Percentiles rank a stretch among this genome's conserved stretches.
phyloP scores from a whole-genome alignment of 2,329 filamentous ascomycete species.

The Tetracladium maxilliforme region DNA sequence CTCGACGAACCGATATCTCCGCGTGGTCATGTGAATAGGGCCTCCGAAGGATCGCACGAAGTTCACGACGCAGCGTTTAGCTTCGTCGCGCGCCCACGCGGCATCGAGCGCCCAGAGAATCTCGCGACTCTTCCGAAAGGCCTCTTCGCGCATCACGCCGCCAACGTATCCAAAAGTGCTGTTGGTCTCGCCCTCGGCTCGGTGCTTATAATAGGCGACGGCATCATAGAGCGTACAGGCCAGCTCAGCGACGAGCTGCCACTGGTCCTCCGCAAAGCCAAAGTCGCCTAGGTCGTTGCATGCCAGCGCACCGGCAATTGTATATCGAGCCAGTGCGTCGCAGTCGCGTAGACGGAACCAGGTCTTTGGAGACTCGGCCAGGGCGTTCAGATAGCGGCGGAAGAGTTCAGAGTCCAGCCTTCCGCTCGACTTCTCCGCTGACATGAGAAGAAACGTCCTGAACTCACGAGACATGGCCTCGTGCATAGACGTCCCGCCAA shows the following conservation, averaged over 20 bases:
- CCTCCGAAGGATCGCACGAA: slow-evolving; percentile 16
- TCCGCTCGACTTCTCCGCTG: no score
- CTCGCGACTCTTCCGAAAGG: slow-evolving; percentile 12
- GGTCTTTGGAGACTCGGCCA: no score
- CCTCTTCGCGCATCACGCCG: slow-evolving; percentile 4
- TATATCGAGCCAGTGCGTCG: slow-evolving; percentile 16
- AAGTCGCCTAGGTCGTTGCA: slow-evolving; percentile 15
- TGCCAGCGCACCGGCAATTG: slow-evolving; percentile 14
- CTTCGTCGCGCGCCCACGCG: slow-evolving; percentile 5
- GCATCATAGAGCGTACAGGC: slow-evolving; percentile 12
- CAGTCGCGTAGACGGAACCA: slow-evolving; percentile 18
- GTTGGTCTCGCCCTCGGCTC: slow-evolving; percentile 12
- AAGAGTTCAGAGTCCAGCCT: no score
- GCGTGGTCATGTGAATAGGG: slow-evolving; percentile 17
- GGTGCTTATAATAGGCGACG: slow-evolving; percentile 12
- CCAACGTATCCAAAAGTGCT: slow-evolving; percentile 12
- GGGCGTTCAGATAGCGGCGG: no score
- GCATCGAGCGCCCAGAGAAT: slow-evolving; percentile 17
- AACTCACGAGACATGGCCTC: no score
- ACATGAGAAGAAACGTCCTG: no score
- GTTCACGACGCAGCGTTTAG: slow-evolving; percentile 6
- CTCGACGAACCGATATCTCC: slow-evolving; percentile 18
- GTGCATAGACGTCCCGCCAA: no score
- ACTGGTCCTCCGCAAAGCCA: slow-evolving; percentile 9
- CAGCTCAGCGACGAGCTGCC: slow-evolving; percentile 10